Evolutionary conservation across 768 basidiomycete genomes (phyloP).

Genomic region (Naganishia vaughanmartiniae): DNA sequence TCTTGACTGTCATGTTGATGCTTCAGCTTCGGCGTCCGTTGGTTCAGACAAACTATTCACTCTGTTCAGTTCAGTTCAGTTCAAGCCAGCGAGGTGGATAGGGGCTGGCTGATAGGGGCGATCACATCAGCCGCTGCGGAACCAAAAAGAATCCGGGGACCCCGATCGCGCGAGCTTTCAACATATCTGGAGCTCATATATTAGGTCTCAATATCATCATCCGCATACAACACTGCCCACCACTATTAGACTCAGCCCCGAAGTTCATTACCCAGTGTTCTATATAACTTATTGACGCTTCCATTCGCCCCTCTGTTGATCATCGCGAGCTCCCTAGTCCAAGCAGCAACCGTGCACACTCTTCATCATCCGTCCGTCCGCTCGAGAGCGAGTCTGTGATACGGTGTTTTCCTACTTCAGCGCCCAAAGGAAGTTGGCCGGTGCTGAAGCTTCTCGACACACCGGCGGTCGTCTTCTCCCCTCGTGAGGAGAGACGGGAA

Average conservation of each 20-base stretch:
- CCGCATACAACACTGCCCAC: too few species aligned
- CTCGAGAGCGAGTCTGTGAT: background rate
- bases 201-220: too few species aligned
- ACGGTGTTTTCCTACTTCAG: background rate
- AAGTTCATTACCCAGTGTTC: background rate
- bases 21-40: background rate
- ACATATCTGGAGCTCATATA: too few species aligned
- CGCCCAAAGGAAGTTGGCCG: background rate
- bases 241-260: background rate
- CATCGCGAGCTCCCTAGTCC: slow-evolving; percentile 26
- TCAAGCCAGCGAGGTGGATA: too few species aligned
- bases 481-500: background rate
- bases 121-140: background rate
- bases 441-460: slow-evolving; percentile 9
- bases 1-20: background rate
- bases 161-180: background rate
- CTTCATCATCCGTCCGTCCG: slow-evolving; percentile 27
- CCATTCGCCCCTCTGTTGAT: background rate
- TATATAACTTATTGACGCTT: background rate
- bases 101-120: too few species aligned
- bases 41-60: too few species aligned
- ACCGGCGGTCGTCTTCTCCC: background rate
- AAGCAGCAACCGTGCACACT: slow-evolving; percentile 31
- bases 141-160: background rate
- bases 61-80: too few species aligned